Evolutionary conservation across 2,329 filamentous ascomycete genomes (phyloP), one percentile per base, ranked within the genome.

Genomic region (Apiospora saccharicola): DNA sequence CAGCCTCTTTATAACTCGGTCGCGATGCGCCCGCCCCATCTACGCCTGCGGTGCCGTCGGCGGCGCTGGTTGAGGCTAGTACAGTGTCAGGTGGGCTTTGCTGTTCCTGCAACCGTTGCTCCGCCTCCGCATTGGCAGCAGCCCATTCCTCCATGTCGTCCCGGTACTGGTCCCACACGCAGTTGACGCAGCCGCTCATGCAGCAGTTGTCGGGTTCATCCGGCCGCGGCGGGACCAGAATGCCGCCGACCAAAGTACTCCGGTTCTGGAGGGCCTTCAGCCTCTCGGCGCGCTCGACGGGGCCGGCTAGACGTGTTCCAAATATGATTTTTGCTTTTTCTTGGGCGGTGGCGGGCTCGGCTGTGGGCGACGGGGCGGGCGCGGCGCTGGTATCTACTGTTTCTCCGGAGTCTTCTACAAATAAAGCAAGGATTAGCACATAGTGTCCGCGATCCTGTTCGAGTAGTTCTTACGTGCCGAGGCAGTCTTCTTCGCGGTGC

Each of bases 131-230:
- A 47, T 88, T 89, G 72, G 90, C 88, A 19, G 86, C 84, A 4
- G 91, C 92, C 94, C 95, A 98, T 72, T 94, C 93, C 81, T 98
- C 95, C 83, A 98, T 88, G 70, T 98, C 96, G 76, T 99, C 96
- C 12, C 95, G 89, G 82, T 92, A 98, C 70, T 90, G 87, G 78
- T 98, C 95, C 95, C 95, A 98, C 3, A 98, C 96, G 82, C 96
- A 99, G 81, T 98, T 95, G 68, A 98, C 96, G 81, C 96, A 99
- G 3, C 96, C 96, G 79, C 94, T 96, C 96, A 99, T 99, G 83
- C 96, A 99, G 87, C 96, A 99, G 80, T 99, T 98, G 79, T 98
- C 96, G 4, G 96, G 96, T 83, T 99, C 96, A 68, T 90, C 88
- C 0, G 96, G 96, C 68, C 90, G 89, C 0, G 95, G 95, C 1